These are phyloP conservation scores for Petunia axillaris DNA, from an alignment of 257 asterid genomes.

Conservation along the genomic window DNA sequence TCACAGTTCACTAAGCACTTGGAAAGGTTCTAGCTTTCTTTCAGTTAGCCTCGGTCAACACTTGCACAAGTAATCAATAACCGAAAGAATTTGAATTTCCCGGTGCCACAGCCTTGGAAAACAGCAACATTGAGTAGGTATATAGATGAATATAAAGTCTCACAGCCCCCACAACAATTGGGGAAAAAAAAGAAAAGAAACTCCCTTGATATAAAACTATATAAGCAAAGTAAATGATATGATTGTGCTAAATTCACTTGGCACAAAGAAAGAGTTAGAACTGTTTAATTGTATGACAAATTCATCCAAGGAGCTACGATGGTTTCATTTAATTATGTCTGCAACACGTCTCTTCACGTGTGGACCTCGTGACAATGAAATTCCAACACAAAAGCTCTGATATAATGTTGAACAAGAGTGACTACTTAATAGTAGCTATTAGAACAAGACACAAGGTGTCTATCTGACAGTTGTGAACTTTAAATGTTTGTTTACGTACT, in stretches of 20 bases:
- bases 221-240: background rate
- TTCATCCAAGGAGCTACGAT: background rate
- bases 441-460: too few species aligned
- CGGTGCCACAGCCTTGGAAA: background rate
- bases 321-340: too few species aligned
- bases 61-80: background rate
- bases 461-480: too few species aligned
- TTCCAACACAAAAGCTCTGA: too few species aligned
- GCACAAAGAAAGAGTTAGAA: background rate
- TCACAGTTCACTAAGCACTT: background rate
- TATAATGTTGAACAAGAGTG: too few species aligned
- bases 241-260: background rate
- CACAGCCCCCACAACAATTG: background rate
- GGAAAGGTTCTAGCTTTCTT: background rate
- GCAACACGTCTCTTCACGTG: too few species aligned
- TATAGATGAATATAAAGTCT: too few species aligned
- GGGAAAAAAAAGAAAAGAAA: too few species aligned
- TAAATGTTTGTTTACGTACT: too few species aligned
- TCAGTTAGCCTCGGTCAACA: background rate
- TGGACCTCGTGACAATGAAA: too few species aligned
- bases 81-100: background rate
- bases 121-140: background rate
- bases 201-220: background rate
- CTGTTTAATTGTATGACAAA: background rate
- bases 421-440: too few species aligned